phyloP scores from a whole-genome alignment of 176 grass and related monocot genomes.

The Lolium multiflorum region DNA sequence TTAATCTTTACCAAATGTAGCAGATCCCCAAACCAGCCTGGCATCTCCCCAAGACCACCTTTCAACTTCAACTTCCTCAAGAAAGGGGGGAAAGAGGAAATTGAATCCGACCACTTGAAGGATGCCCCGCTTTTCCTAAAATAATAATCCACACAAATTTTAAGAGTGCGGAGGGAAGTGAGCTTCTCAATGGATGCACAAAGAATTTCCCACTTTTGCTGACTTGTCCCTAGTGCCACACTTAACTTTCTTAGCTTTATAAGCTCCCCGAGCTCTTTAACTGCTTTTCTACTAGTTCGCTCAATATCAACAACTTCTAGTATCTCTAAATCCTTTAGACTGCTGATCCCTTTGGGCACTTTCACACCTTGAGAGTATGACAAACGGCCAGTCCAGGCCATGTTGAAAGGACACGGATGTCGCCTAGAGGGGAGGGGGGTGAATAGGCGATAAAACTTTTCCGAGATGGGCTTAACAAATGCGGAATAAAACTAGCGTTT shows the following conservation, averaged over 20 bases:
- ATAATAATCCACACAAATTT: neutral
- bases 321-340: too few species aligned
- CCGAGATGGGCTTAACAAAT: too few species aligned
- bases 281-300: too few species aligned
- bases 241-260: too few species aligned
- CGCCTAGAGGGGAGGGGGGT: too few species aligned
- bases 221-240: too few species aligned
- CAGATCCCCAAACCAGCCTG: neutral
- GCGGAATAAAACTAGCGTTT: too few species aligned
- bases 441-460: too few species aligned
- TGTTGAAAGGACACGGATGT: too few species aligned
- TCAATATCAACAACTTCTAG: too few species aligned
- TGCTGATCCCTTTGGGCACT: constrained; percentile 22
- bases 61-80: neutral
- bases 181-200: neutral
- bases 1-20: constrained; percentile 2
- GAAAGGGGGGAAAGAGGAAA: neutral
- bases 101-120: neutral
- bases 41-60: neutral
- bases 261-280: too few species aligned
- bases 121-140: accelerated
- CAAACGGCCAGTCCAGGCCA: neutral
- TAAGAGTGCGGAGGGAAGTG: neutral
- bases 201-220: neutral
- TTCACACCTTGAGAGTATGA: neutral